Evolutionary conservation across 2,329 filamentous ascomycete genomes (phyloP).

Genomic region (Purpureocillium takamizusanense): DNA sequence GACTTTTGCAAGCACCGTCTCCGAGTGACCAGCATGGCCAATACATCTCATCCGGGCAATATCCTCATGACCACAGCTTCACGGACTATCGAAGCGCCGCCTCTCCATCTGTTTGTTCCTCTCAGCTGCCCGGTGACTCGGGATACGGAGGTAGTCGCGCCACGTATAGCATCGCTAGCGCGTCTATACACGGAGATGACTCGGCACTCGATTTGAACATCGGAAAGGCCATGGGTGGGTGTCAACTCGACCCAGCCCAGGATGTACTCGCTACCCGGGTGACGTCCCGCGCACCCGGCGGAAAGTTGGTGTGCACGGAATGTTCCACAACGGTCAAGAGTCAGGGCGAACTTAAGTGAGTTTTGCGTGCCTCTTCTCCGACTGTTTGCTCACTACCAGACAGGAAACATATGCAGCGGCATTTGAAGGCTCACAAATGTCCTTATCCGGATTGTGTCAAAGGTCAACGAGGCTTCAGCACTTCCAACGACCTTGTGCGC

Average conservation of each 20-base stretch:
- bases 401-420: conserved; percentile 68
- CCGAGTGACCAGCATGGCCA: conserved; percentile 20
- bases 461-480: conserved; percentile 62
- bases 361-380: not conserved
- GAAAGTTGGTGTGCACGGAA: too few species aligned
- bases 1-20: conserved; percentile 9
- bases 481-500: conserved; percentile 70
- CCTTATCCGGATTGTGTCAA: conserved; percentile 40
- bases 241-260: conserved; percentile 10
- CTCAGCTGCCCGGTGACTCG: conserved; percentile 29
- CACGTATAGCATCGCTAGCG: conserved; percentile 32
- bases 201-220: conserved; percentile 9
- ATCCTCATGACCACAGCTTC: conserved; percentile 4
- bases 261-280: not conserved
- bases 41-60: conserved; percentile 4
- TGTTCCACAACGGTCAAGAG: conserved; percentile 38
- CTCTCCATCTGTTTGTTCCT: conserved; percentile 30
- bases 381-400: conserved; percentile 10
- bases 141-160: conserved; percentile 34
- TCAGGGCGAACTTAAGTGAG: conserved; percentile 47
- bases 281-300: not conserved
- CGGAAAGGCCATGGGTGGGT: conserved; percentile 22
- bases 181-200: conserved; percentile 32
- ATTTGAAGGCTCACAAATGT: conserved; percentile 61
- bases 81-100: conserved; percentile 14